Evolutionary conservation across 148 eudicot genomes (phyloP).

Genomic region (Camellia japonica): DNA sequence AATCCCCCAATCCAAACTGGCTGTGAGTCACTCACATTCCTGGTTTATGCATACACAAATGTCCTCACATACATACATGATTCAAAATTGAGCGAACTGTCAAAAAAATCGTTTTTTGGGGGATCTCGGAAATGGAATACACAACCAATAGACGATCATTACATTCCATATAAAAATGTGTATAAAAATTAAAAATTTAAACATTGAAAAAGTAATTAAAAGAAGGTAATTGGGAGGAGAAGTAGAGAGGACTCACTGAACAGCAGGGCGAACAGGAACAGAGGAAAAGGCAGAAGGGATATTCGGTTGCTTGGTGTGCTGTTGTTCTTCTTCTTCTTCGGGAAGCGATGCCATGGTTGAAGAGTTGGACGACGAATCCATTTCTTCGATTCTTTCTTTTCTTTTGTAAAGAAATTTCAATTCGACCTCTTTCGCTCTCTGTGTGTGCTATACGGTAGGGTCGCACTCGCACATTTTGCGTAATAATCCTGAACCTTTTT

Average conservation of each 20-base stretch:
- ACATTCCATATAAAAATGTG: background rate
- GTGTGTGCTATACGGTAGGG: background rate
- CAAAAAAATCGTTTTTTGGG: too few relatives aligned
- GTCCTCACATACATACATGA: too few relatives aligned
- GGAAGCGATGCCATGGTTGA: conserved; percentile 31
- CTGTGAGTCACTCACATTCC: too few relatives aligned
- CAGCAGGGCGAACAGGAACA: conserved; percentile 36
- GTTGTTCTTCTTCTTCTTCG: conserved; percentile 25
- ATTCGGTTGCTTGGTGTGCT: background rate
- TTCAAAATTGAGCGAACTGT: too few relatives aligned
- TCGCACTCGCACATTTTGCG: background rate
- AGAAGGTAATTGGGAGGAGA: background rate
- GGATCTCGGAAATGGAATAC: too few relatives aligned
- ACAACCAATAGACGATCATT: too few relatives aligned
- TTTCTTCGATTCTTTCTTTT: background rate
- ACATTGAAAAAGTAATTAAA: background rate
- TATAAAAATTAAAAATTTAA: background rate
- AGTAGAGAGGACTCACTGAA: conserved; percentile 23
- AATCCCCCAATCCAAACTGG: too few relatives aligned
- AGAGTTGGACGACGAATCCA: background rate
- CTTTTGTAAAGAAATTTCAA: background rate
- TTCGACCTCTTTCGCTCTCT: background rate
- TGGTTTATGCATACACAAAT: too few relatives aligned
- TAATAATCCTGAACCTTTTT: too few relatives aligned
- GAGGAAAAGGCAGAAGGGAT: conserved; percentile 31